These are phyloP conservation scores for Exophiala oligosperma DNA, from an alignment of 2,329 filamentous ascomycete species.

Conservation along the genomic window DNA sequence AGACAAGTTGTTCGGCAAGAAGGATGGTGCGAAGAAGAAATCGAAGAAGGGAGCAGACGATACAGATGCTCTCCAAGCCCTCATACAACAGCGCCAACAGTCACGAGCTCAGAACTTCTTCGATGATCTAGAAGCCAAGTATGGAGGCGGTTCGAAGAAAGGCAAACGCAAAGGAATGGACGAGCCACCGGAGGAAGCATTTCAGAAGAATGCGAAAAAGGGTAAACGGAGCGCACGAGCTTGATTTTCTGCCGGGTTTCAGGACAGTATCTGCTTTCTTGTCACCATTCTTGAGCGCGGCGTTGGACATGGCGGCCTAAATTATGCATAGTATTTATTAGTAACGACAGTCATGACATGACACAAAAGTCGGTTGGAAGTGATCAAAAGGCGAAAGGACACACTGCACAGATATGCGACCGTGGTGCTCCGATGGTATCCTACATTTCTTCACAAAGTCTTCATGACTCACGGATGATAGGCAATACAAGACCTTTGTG, in stretches of 20 bases:
- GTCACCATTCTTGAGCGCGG: conserved; percentile 3
- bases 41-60: conserved; percentile 42
- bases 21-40: conserved; percentile 48
- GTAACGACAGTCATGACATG: background rate
- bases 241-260: conserved; percentile 5
- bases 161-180: conserved; percentile 51
- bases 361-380: background rate
- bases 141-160: conserved; percentile 44
- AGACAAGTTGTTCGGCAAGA: conserved; percentile 65
- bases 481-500: too few relatives aligned
- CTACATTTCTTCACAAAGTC: background rate
- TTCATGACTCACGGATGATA: too few relatives aligned
- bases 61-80: conserved; percentile 60
- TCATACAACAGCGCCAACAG: conserved; percentile 47
- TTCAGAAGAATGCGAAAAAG: conserved; percentile 46
- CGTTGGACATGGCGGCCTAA: background rate
- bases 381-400: background rate
- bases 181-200: conserved; percentile 65
- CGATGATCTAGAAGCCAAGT: conserved; percentile 75
- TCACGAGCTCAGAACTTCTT: conserved; percentile 60
- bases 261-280: background rate
- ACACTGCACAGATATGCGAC: background rate
- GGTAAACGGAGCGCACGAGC: conserved; percentile 14
- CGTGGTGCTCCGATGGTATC: background rate
- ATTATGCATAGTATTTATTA: background rate